phyloP scores from a whole-genome alignment of 352 stramenopile genomes.

The Peronospora destructor region DNA sequence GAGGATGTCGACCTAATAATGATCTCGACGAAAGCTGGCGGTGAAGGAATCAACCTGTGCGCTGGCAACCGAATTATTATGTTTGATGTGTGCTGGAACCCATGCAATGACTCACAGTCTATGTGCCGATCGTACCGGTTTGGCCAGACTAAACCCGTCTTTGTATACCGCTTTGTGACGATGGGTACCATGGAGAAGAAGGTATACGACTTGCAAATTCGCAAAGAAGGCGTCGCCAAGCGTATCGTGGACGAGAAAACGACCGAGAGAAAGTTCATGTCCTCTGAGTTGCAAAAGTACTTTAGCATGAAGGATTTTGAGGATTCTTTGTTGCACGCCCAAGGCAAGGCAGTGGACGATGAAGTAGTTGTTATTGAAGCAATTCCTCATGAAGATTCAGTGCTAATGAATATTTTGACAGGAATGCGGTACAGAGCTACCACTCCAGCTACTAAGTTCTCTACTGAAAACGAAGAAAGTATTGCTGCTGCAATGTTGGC shows the following conservation, averaged over 20 bases:
- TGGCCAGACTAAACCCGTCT: slow-evolving; percentile 88
- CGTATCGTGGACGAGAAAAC: slow-evolving; percentile 86
- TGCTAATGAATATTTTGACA: slow-evolving; percentile 44
- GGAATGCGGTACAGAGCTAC: slow-evolving; percentile 31
- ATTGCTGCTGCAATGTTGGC: slow-evolving; percentile 12
- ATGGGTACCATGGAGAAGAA: slow-evolving; percentile 91
- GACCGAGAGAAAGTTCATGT: slow-evolving; percentile 78
- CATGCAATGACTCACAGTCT: slow-evolving; percentile 86
- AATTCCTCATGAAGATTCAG: slow-evolving; percentile 41
- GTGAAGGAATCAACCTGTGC: slow-evolving; percentile 85
- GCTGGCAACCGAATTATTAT: slow-evolving; percentile 87
- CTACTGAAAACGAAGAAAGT: slow-evolving; percentile 10
- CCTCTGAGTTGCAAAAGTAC: slow-evolving; percentile 74
- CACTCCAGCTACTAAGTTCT: neutral
- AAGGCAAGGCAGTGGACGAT: slow-evolving; percentile 20
- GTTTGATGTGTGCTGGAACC: slow-evolving; percentile 90
- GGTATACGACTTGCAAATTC: slow-evolving; percentile 87
- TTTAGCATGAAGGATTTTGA: slow-evolving; percentile 83
- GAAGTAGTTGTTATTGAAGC: slow-evolving; percentile 18
- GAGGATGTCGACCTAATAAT: slow-evolving; percentile 80
- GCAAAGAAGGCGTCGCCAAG: slow-evolving; percentile 85
- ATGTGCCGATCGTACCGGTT: slow-evolving; percentile 92
- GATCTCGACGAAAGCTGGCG: slow-evolving; percentile 83
- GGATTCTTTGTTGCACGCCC: slow-evolving; percentile 43
- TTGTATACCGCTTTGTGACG: slow-evolving; percentile 89